Evolutionary conservation across 1,284 basidiomycete genomes (phyloP).

Genomic region (Ceratobasidium papillatum): DNA sequence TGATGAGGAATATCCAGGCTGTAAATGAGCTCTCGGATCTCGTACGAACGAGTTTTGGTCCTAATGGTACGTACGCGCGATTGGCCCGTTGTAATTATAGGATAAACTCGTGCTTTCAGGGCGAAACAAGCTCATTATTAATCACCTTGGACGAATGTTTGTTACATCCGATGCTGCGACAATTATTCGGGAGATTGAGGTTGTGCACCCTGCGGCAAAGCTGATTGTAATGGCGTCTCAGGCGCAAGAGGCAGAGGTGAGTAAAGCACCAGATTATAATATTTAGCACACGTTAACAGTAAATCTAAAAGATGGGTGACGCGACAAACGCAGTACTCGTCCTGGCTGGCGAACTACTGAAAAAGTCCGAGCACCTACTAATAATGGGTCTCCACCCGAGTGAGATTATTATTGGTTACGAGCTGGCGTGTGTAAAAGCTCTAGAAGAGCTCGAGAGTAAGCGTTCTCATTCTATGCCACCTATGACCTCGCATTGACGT

Average conservation of each 20-base stretch:
- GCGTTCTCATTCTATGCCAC: constrained; percentile 50
- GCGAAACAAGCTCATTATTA: constrained; percentile 94
- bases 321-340: constrained; percentile 96
- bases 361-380: constrained; percentile 91
- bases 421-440: constrained; percentile 89
- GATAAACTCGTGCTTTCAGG: constrained; percentile 58
- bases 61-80: constrained; percentile 74
- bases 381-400: constrained; percentile 97
- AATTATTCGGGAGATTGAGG: constrained; percentile 97
- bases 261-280: constrained; percentile 46
- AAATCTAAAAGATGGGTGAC: constrained; percentile 84
- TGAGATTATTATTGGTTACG: constrained; percentile 94
- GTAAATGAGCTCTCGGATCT: constrained; percentile 94
- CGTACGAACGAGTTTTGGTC: constrained; percentile 95
- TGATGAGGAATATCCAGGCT: constrained; percentile 94
- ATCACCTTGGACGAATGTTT: constrained; percentile 94
- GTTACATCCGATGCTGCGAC: constrained; percentile 99
- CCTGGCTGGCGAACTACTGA: constrained; percentile 93
- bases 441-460: constrained; percentile 89
- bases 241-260: constrained; percentile 90
- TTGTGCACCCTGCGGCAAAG: constrained; percentile 98
- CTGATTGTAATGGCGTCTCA: constrained; percentile 97
- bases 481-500: background rate
- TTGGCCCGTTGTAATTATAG: background rate
- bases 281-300: background rate